A percentile compares a stretch with the other conserved stretches of the same genome.
phyloP scores from a whole-genome alignment of 768 basidiomycete species.

The Amanita thiersii region DNA sequence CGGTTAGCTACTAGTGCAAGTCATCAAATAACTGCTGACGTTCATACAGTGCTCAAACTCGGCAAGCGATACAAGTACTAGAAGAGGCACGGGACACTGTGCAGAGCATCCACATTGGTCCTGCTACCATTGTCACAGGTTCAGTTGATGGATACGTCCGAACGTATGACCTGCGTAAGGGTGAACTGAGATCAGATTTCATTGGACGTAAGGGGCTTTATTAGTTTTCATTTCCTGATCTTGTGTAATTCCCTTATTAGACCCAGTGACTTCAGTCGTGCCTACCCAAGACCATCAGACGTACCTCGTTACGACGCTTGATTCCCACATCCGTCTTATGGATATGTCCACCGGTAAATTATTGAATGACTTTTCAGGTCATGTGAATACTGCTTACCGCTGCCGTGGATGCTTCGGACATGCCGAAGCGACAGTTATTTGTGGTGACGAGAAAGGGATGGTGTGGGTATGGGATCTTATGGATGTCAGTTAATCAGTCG shows the following conservation, averaged over 20 bases:
- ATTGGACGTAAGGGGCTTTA: slow-evolving; percentile 65
- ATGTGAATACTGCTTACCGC: slow-evolving; percentile 67
- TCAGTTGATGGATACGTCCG: slow-evolving; percentile 90
- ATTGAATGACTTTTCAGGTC: slow-evolving; percentile 80
- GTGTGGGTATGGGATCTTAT: slow-evolving; percentile 94
- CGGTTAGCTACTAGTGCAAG: slow-evolving; percentile 38
- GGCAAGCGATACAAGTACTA: slow-evolving; percentile 84
- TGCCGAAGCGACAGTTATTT: slow-evolving; percentile 72
- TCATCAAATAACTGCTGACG: not conserved
- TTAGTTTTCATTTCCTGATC: slow-evolving; percentile 1
- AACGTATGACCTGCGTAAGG: slow-evolving; percentile 92
- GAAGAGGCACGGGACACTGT: slow-evolving; percentile 87
- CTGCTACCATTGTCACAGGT: slow-evolving; percentile 65
- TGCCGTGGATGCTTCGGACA: slow-evolving; percentile 78
- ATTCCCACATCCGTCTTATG: slow-evolving; percentile 80
- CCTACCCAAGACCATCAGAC: slow-evolving; percentile 77
- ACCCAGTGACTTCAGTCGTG: slow-evolving; percentile 79
- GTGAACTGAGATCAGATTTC: slow-evolving; percentile 82
- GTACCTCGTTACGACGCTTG: slow-evolving; percentile 74
- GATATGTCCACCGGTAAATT: slow-evolving; percentile 76
- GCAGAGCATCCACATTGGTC: slow-evolving; percentile 64
- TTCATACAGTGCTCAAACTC: slow-evolving; percentile 51
- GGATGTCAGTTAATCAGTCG: slow-evolving; percentile 65
- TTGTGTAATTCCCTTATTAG: slow-evolving; percentile 29
- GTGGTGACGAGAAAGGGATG: slow-evolving; percentile 84